A percentile compares a stretch with the other conserved stretches of the same genome.
Evolutionary conservation across 305 asterid species (phyloP).

Genomic region (Solanum aculeatissimum): DNA sequence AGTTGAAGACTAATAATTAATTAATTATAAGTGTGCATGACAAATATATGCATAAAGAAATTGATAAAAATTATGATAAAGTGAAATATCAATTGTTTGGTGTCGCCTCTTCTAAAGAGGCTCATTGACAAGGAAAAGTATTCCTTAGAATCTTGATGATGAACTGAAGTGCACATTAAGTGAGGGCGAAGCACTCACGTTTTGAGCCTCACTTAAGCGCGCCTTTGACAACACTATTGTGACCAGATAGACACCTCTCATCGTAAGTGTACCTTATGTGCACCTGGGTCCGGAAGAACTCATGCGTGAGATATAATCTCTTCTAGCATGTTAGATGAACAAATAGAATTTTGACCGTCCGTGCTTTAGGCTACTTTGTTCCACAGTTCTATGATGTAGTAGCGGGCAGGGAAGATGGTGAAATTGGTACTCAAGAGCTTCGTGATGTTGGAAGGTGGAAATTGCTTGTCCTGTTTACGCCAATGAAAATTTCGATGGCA

Average conservation of each 20-base stretch:
- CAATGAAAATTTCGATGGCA: background rate
- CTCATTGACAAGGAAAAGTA: background rate
- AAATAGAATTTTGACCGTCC: background rate
- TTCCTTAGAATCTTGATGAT: background rate
- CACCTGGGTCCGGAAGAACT: background rate
- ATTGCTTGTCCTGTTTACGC: background rate
- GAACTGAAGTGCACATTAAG: background rate
- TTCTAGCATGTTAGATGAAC: background rate
- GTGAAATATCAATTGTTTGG: background rate
- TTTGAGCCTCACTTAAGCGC: background rate
- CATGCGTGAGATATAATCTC: background rate
- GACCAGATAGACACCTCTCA: background rate
- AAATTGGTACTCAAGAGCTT: background rate
- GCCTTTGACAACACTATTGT: background rate
- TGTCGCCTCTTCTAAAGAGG: background rate
- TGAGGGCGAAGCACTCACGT: background rate
- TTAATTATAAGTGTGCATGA: background rate
- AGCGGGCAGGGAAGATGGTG: background rate
- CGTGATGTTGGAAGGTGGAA: background rate
- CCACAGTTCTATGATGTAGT: background rate
- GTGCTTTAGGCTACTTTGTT: background rate
- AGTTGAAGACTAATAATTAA: background rate
- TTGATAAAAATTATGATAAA: background rate
- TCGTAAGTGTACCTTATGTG: background rate
- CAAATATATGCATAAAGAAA: background rate